phyloP scores from a whole-genome alignment of 495 filamentous ascomycete genomes.

The Clohesyomyces aquaticus region DNA sequence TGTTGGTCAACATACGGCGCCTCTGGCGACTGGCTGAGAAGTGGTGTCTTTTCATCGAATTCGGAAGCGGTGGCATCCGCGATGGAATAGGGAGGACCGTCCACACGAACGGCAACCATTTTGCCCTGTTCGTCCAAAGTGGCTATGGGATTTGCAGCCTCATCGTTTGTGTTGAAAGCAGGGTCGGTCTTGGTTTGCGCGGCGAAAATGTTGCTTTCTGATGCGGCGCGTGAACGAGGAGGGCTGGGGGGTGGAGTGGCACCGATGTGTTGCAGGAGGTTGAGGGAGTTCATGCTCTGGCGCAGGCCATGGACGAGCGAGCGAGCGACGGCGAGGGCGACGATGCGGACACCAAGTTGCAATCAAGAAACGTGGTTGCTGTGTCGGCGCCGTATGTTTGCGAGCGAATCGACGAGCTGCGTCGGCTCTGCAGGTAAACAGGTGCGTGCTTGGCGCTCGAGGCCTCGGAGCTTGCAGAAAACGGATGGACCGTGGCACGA shows the following conservation, averaged over 20 bases:
- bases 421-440: neutral
- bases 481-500: neutral
- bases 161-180: slow-evolving; percentile 26
- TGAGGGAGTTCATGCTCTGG: slow-evolving; percentile 95
- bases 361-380: slow-evolving; percentile 11
- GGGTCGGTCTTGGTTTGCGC: slow-evolving; percentile 14
- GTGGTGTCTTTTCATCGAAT: slow-evolving; percentile 69
- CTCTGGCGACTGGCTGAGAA: slow-evolving; percentile 49
- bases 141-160: slow-evolving; percentile 23
- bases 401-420: neutral
- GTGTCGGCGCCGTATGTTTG: neutral
- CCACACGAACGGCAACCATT: slow-evolving; percentile 27
- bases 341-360: neutral
- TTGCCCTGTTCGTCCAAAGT: slow-evolving; percentile 28
- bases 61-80: slow-evolving; percentile 34
- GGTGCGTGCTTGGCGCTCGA: neutral
- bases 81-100: slow-evolving; percentile 19
- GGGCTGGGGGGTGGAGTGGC: slow-evolving; percentile 54
- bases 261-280: slow-evolving; percentile 84
- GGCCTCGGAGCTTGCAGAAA: neutral
- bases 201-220: slow-evolving; percentile 35
- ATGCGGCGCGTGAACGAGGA: slow-evolving; percentile 38
- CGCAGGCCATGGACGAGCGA: slow-evolving; percentile 53
- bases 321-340: neutral
- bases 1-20: slow-evolving; percentile 25